phyloP scores from a whole-genome alignment of 179 eudicot species.

The Sideroxylon spinosum region DNA sequence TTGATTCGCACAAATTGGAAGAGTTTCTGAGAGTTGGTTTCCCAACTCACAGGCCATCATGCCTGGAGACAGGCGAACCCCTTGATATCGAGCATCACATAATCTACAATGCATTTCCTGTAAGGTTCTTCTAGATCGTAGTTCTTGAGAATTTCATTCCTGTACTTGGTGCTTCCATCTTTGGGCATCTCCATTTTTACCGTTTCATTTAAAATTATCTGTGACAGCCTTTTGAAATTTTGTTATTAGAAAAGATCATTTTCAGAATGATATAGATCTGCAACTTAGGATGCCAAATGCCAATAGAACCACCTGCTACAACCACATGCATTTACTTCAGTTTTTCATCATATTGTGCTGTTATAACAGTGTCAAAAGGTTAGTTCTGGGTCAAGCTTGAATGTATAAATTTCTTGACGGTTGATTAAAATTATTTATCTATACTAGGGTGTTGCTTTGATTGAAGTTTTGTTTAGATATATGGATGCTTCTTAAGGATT shows the following conservation, averaged over 20 bases:
- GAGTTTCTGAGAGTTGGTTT: slow-evolving; percentile 74
- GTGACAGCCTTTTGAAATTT: neutral
- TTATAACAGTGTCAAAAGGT: neutral
- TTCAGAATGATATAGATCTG: neutral
- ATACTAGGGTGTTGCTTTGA: neutral
- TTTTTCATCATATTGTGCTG: neutral
- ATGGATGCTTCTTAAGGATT: neutral
- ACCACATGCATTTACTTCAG: neutral
- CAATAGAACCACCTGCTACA: neutral
- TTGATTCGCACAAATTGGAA: slow-evolving; percentile 73
- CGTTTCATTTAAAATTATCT: neutral
- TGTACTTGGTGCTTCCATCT: neutral
- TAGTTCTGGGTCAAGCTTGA: neutral
- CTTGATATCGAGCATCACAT: slow-evolving; percentile 95
- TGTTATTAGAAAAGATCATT: neutral
- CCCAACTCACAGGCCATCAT: slow-evolving; percentile 84
- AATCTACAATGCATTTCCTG: slow-evolving; percentile 79
- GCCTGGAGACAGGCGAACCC: slow-evolving; percentile 91
- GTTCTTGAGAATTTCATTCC: slow-evolving; percentile 8
- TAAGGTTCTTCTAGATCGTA: slow-evolving; percentile 34
- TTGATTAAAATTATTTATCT: neutral
- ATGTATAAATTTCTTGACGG: neutral
- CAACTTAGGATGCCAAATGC: neutral
- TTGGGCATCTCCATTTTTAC: neutral
- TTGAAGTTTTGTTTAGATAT: neutral